Evolutionary conservation across 345 rosid genomes (phyloP), one percentile per base, ranked within the genome.

Genomic region (Syzygium jambos): DNA sequence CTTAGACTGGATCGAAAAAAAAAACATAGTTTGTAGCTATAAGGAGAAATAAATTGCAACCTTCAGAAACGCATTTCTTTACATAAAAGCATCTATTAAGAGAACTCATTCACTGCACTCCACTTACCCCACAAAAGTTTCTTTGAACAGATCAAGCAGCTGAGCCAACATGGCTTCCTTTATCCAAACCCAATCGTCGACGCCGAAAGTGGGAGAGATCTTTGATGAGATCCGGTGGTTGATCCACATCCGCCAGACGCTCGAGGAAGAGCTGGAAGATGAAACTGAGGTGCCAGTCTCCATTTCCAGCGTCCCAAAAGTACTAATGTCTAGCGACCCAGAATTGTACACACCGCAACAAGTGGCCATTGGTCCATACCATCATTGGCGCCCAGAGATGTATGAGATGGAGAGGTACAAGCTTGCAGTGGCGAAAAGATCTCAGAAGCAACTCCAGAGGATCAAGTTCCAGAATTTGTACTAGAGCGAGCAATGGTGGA

Each of bases 331-430:
- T 3, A 89, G 87, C 85, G 89, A 92, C 83, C 97, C 95, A 2
- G 94, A 95, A 84, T 92, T 90, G 38, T 96, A 95, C 90, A 91
- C 93, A 78, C 99, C 97, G 16, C 98, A 95, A 49, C 90, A 91
- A 63, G 95, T 95, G 15, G 95, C 99, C 5, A 87, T 96, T 4
- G 98, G 99, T 52, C 98, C 96, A 63, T 95, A 96, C 90, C 98
- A 96, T 85, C 87, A 91, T 88, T 90, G 93, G 88, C 96, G 93
- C 19, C 95, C 96, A 8, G 98, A 95, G 91, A 93, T 95, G 54
- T 90, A 91, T 52, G 97, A 95, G 89, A 94, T 93, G 95, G 94
- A 95, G 82, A 88, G 95, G 68, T 93, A 92, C 85, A 96, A 96
- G 90, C 88, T 95, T 2, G 86, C 92, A n/a, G 92, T 95, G 3